These are phyloP conservation scores for Cryptococcus sp. DNA, from an alignment of 1,284 basidiomycete species.

Conservation along the genomic window DNA sequence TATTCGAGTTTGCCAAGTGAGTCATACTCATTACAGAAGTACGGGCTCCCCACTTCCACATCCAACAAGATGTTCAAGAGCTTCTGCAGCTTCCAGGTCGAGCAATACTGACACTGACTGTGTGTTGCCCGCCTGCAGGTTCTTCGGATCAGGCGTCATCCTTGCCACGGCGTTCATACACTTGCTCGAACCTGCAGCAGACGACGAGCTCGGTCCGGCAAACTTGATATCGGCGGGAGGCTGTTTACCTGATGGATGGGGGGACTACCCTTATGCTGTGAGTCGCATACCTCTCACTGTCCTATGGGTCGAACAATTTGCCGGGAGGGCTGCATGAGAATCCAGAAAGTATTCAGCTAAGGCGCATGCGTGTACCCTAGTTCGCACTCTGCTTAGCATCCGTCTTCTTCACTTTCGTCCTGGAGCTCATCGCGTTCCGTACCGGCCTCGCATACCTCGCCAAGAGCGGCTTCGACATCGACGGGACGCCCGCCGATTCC, in stretches of 20 bases:
- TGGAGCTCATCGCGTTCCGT: slow-evolving; percentile 16
- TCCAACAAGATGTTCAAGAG: too few species aligned
- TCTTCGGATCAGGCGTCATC: slow-evolving; percentile 49
- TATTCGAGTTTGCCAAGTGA: too few species aligned
- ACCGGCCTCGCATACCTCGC: slow-evolving; percentile 14
- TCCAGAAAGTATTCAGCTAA: too few species aligned
- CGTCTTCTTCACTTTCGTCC: slow-evolving; percentile 28
- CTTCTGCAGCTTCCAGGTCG: too few species aligned
- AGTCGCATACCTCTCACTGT: too few species aligned
- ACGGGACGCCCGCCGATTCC: neutral
- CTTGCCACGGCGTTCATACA: slow-evolving; percentile 58
- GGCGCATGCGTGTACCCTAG: neutral
- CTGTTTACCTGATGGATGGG: slow-evolving; percentile 15
- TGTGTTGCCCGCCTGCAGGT: slow-evolving; percentile 43
- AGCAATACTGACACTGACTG: too few species aligned
- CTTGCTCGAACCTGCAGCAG: slow-evolving; percentile 45
- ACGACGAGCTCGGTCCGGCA: slow-evolving; percentile 28
- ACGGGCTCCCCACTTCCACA: too few species aligned
- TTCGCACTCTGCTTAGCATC: slow-evolving; percentile 24
- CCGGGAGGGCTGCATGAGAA: too few species aligned
- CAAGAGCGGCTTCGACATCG: slow-evolving; percentile 14
- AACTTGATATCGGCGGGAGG: slow-evolving; percentile 16
- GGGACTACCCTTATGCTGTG: too few species aligned
- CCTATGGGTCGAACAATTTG: too few species aligned
- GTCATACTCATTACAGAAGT: too few species aligned